Evolutionary conservation across 108 stramenopile species (phyloP), one percentile per base, ranked within the genome.

Genomic region (Cylindrotheca fusiformis): DNA sequence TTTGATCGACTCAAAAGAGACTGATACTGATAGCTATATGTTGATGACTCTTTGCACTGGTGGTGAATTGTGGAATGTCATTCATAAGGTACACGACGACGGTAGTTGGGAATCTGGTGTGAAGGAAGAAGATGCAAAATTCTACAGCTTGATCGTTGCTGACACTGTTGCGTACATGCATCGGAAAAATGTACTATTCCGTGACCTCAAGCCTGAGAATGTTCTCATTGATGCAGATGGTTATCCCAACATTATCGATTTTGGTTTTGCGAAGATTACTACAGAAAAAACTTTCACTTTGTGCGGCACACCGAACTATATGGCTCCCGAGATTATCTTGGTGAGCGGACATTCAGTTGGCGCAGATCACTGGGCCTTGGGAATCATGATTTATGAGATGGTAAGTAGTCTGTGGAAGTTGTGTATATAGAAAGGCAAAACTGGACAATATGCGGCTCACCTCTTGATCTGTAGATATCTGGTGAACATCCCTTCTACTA

Each of bases 241-340:
- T 6, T 95, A 88, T 60, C 65, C 93, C 6, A 82, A 85, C 29
- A 83, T 93, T 19, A 81, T 87, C 19, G 97, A 97, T 63, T 93
- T 92, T 72, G 91, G 91, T 19, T 93, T 95, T 60, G 88, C 87
- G 29, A 68, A 51, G 48, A 36, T n/a, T 26, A 69, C 51, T 79
- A 84, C 32, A 28, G 59, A 68, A 24, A 80, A 83, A 63, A 91
- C 94, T 8, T 97, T 85, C 67, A 97, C 98, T 22, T 73, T 98
- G 2, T 97, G 96, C 67, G 96, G 98, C 12, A 97, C 98, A 12
- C 98, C 98, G 2, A 95, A 92, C 54, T 97, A 97, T 55, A 73
- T 97, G 4, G 87, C 93, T 8, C 96, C 96, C 6, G 93, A 97
- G 61, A 82, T 94, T 25, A 69, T 97, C 3, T 71, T 89, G 55